Conservation (phyloP, 2,329 filamentous ascomycete species). For the Fusarium oligoseptatum region DNA sequence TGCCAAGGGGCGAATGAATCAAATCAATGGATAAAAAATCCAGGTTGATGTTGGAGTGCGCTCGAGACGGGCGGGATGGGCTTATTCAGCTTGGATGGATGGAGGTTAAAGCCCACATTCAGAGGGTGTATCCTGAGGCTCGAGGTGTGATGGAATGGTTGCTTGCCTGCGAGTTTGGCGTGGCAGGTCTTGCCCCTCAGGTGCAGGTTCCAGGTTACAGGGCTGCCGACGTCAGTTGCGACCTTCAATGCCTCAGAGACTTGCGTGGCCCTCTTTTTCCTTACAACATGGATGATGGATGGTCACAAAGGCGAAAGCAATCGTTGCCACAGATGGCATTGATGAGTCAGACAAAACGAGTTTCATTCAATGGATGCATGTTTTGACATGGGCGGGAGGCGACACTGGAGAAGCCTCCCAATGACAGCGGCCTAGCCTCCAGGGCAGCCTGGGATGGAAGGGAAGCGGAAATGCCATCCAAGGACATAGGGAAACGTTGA, state of each 20-base stretch:
- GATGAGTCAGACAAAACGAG: conserved; percentile 11
- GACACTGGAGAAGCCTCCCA: background rate
- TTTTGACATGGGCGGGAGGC: background rate
- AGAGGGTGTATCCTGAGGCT: conserved; percentile 41
- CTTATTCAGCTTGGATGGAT: background rate
- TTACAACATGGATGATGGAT: background rate
- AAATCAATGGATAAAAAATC: conserved; percentile 3
- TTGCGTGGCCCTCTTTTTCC: background rate
- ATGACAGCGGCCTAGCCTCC: background rate
- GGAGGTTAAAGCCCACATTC: conserved; percentile 20
- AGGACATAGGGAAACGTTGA: conserved; percentile 30
- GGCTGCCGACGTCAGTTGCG: conserved; percentile 38
- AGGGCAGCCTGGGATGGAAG: background rate
- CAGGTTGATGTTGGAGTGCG: conserved; percentile 11
- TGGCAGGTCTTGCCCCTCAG: conserved; percentile 40
- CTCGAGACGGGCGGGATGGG: conserved; percentile 8
- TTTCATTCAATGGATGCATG: background rate
- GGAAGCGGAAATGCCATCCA: background rate
- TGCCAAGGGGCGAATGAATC: background rate
- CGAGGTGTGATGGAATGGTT: conserved; percentile 25
- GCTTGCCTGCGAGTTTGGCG: conserved; percentile 13
- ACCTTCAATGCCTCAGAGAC: conserved; percentile 5
- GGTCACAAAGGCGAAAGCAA: background rate
- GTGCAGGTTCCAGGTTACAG: conserved; percentile 12
- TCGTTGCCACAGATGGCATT: background rate